Percentiles rank a stretch among this genome's conserved stretches.
Conservation (phyloP, 2,329 filamentous ascomycete species). For the Neoarthrinium moseri region DNA sequence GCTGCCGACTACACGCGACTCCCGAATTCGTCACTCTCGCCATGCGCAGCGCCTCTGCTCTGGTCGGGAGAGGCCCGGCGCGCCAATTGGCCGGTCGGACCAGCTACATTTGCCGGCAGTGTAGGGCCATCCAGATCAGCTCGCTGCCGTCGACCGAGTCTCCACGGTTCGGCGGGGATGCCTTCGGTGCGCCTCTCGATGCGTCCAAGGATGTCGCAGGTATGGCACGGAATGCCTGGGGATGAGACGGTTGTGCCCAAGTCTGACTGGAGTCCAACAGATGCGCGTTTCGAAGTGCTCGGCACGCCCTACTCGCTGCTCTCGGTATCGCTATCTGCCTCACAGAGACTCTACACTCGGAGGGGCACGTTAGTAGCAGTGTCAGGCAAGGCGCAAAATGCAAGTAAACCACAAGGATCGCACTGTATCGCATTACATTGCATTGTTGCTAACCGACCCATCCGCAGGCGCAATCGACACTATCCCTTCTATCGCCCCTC, state of each 20-base stretch:
- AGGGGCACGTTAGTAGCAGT: slow-evolving; percentile 88
- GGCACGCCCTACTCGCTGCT: slow-evolving; percentile 91
- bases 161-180: slow-evolving; percentile 49
- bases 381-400: slow-evolving; percentile 88
- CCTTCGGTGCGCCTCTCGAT: slow-evolving; percentile 50
- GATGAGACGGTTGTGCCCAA: slow-evolving; percentile 16
- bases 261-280: slow-evolving; percentile 43
- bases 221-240: slow-evolving; percentile 27
- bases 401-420: slow-evolving; percentile 35
- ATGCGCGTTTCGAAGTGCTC: slow-evolving; percentile 92
- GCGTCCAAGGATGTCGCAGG: slow-evolving; percentile 49
- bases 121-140: slow-evolving; percentile 62
- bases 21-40: slow-evolving; percentile 9
- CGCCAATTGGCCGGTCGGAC: slow-evolving; percentile 18
- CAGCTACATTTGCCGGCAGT: slow-evolving; percentile 51
- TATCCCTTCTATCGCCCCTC: slow-evolving; percentile 83
- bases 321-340: slow-evolving; percentile 88
- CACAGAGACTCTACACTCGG: slow-evolving; percentile 88
- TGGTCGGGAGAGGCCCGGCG: slow-evolving; percentile 21
- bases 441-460: slow-evolving; percentile 1
- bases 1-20: background rate
- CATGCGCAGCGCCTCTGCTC: slow-evolving; percentile 27
- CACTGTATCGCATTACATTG: slow-evolving; percentile 1
- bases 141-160: slow-evolving; percentile 57
- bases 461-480: slow-evolving; percentile 75